phyloP scores from a whole-genome alignment of 1,284 basidiomycete species.

The Meira nashicola region DNA sequence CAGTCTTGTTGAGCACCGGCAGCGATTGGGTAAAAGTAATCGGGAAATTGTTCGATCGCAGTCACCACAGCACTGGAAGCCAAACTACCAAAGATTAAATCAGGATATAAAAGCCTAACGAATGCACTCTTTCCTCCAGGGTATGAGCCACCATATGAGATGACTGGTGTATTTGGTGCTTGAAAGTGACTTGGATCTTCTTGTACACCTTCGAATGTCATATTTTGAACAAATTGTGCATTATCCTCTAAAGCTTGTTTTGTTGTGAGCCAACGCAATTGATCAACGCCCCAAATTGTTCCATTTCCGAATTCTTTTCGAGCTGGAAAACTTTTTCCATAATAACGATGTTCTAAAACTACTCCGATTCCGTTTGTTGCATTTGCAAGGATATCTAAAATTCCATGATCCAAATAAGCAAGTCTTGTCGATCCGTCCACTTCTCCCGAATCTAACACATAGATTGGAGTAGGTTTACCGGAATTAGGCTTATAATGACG shows the following conservation, averaged over 20 bases:
- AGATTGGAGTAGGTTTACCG: conserved; percentile 61
- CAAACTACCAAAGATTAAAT: conserved; percentile 84
- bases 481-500: conserved; percentile 74
- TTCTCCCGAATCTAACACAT: conserved; percentile 53
- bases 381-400: conserved; percentile 74
- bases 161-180: conserved; percentile 66
- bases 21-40: conserved; percentile 80
- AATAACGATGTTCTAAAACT: conserved; percentile 65
- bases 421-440: conserved; percentile 41
- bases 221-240: conserved; percentile 78
- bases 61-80: conserved; percentile 60
- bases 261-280: conserved; percentile 76
- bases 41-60: conserved; percentile 50
- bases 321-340: conserved; percentile 73
- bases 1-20: conserved; percentile 69
- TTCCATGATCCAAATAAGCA: conserved; percentile 59
- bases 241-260: conserved; percentile 86
- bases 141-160: conserved; percentile 81
- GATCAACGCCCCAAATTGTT: conserved; percentile 44
- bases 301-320: conserved; percentile 65
- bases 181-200: conserved; percentile 21
- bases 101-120: conserved; percentile 78
- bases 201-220: conserved; percentile 68
- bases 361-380: conserved; percentile 78
- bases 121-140: conserved; percentile 91